A percentile compares a stretch with the other conserved stretches of the same genome.
Evolutionary conservation across 1,284 basidiomycete genomes (phyloP).

Genomic region (Mycocalia duriaeana): DNA sequence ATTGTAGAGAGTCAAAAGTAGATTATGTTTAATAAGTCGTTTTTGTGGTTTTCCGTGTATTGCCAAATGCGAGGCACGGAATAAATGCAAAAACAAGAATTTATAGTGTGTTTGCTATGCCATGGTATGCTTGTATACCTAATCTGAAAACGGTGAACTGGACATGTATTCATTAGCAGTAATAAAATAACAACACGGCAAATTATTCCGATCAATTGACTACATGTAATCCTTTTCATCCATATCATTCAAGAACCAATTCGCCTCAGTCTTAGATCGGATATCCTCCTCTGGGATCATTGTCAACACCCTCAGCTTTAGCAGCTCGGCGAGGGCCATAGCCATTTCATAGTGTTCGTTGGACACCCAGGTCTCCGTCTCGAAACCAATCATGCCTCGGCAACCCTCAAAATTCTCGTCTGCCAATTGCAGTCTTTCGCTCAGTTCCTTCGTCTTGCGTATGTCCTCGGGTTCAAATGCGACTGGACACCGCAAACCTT

Average conservation of each 20-base stretch:
- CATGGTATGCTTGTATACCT: too few relatives aligned
- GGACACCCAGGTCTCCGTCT: conserved; percentile 37
- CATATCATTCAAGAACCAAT: conserved; percentile 44
- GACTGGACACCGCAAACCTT: conserved; percentile 38
- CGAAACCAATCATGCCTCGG: conserved; percentile 28
- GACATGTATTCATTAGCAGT: background rate
- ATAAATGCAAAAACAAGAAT: too few relatives aligned
- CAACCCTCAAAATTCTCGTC: conserved; percentile 30
- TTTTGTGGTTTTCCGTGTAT: too few relatives aligned
- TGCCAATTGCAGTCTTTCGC: conserved; percentile 20
- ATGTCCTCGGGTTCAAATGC: conserved; percentile 41
- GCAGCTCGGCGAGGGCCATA: conserved; percentile 24
- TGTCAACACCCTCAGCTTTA: conserved; percentile 31
- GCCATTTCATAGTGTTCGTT: conserved; percentile 34
- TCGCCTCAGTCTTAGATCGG: conserved; percentile 26
- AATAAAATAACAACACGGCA: background rate
- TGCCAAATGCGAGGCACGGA: too few relatives aligned
- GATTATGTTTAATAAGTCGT: too few relatives aligned
- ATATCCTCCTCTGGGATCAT: conserved; percentile 23
- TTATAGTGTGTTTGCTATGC: too few relatives aligned
- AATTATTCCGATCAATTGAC: background rate
- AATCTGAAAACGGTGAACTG: background rate
- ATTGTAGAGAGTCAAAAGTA: too few relatives aligned
- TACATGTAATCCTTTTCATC: conserved; percentile 35
- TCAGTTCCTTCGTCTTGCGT: conserved; percentile 33